These are phyloP conservation scores for Shiraia bambusicola DNA, from an alignment of 2,329 filamentous ascomycete species.

Conservation along the genomic window DNA sequence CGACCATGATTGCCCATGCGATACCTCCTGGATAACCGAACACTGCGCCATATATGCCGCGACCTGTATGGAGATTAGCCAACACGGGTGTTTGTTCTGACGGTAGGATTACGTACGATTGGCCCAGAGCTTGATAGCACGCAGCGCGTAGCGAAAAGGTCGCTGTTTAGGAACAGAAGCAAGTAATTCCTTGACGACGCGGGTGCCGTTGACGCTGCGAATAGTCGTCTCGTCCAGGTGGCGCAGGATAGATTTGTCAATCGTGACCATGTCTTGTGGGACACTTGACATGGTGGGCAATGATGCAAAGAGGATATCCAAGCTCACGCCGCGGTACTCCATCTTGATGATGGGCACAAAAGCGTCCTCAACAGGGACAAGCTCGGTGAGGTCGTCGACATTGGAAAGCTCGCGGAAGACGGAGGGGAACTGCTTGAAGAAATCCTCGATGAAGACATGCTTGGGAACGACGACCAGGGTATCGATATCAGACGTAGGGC, in stretches of 20 bases:
- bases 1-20: slow-evolving; percentile 97
- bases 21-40: slow-evolving; percentile 96
- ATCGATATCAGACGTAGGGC: slow-evolving; percentile 94
- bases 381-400: slow-evolving; percentile 76
- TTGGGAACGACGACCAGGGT: slow-evolving; percentile 90
- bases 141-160: slow-evolving; percentile 83
- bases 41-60: slow-evolving; percentile 93
- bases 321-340: slow-evolving; percentile 85
- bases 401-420: slow-evolving; percentile 75
- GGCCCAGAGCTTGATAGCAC: slow-evolving; percentile 96
- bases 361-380: slow-evolving; percentile 83
- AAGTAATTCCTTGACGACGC: slow-evolving; percentile 91
- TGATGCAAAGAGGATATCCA: slow-evolving; percentile 76
- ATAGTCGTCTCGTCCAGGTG: slow-evolving; percentile 86
- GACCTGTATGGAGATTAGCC: slow-evolving; percentile 48
- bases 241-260: slow-evolving; percentile 80
- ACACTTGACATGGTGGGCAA: slow-evolving; percentile 46
- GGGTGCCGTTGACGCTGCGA: slow-evolving; percentile 87
- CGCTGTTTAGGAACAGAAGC: slow-evolving; percentile 84
- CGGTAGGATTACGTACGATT: slow-evolving; percentile 55
- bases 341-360: slow-evolving; percentile 98
- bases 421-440: slow-evolving; percentile 85
- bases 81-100: neutral
- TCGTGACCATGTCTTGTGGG: slow-evolving; percentile 66
- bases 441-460: slow-evolving; percentile 85